Conservation (phyloP, 1,284 basidiomycete genomes). For the Spongiforma sp. region DNA sequence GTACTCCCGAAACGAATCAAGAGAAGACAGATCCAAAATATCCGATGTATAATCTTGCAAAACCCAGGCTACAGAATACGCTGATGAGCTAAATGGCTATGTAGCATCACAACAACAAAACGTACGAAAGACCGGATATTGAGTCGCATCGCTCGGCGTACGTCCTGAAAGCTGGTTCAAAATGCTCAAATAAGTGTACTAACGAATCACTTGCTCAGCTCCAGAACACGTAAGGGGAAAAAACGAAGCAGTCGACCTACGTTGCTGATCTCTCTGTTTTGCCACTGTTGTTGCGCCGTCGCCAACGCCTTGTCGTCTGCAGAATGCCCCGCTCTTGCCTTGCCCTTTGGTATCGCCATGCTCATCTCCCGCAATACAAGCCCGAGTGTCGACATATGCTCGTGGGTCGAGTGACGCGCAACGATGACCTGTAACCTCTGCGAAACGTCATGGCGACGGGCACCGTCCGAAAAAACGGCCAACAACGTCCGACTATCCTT, state of each 20-base stretch:
- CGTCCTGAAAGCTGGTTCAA: constrained; percentile 89
- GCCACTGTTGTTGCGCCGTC: constrained; percentile 81
- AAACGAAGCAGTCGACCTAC: constrained; percentile 47
- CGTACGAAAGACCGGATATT: constrained; percentile 94
- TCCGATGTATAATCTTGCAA: constrained; percentile 85
- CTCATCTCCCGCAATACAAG: constrained; percentile 36
- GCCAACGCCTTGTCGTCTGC: constrained; percentile 63
- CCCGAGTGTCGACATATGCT: constrained; percentile 26
- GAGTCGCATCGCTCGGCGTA: constrained; percentile 94
- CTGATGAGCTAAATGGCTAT: neutral
- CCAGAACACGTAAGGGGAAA: neutral
- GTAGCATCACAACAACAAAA: constrained; percentile 10
- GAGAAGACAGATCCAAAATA: constrained; percentile 71
- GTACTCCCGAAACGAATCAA: constrained; percentile 79
- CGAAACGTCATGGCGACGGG: constrained; percentile 67
- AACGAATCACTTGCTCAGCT: constrained; percentile 5
- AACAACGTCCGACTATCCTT: constrained; percentile 85
- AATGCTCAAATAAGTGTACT: constrained; percentile 89
- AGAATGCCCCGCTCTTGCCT: constrained; percentile 38
- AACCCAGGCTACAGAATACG: constrained; percentile 75
- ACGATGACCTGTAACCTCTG: constrained; percentile 62
- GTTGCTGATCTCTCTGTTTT: constrained; percentile 88
- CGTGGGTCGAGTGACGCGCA: constrained; percentile 37
- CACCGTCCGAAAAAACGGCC: constrained; percentile 77
- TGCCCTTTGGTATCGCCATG: constrained; percentile 43